Conservation (phyloP, 106 monocot genomes). For the Acorus gramineus region DNA sequence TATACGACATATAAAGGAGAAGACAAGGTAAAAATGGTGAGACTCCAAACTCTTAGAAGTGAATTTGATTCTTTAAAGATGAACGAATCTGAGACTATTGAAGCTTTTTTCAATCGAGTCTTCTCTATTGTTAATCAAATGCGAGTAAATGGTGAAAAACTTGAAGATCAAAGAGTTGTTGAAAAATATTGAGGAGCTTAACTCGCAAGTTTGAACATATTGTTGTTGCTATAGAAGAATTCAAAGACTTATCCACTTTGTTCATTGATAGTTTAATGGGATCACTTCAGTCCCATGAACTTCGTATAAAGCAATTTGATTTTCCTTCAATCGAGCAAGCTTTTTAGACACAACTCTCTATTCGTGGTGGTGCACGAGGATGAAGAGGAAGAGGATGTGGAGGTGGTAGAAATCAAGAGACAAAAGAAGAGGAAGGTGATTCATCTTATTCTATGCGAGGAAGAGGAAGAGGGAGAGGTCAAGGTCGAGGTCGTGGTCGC, state of each 20-base stretch:
- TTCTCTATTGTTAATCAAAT: conserved; percentile 2
- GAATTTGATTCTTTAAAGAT: no score
- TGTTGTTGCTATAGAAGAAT: conserved; percentile 4
- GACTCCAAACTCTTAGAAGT: no score
- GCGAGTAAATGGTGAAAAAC: not conserved
- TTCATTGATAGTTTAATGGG: not conserved
- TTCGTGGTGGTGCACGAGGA: not conserved
- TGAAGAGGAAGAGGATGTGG: not conserved
- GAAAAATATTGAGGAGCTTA: not conserved
- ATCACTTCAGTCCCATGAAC: not conserved
- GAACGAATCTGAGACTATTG: no score
- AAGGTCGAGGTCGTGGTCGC: no score
- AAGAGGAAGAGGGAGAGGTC: no score
- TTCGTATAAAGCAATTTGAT: not conserved
- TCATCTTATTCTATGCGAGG: no score
- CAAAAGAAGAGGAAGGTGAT: no score
- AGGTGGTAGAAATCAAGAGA: not conserved
- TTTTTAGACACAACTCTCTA: not conserved
- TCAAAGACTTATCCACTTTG: not conserved
- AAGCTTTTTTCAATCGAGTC: not conserved
- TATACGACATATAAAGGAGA: no score
- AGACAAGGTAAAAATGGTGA: no score
- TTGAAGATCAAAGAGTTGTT: not conserved
- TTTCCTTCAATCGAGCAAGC: not conserved
- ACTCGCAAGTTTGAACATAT: conserved; percentile 1